A percentile compares a stretch with the other conserved stretches of the same genome.
These are phyloP conservation scores for Ilyonectria robusta DNA, from an alignment of 2,329 filamentous ascomycete genomes.

Conservation along the genomic window DNA sequence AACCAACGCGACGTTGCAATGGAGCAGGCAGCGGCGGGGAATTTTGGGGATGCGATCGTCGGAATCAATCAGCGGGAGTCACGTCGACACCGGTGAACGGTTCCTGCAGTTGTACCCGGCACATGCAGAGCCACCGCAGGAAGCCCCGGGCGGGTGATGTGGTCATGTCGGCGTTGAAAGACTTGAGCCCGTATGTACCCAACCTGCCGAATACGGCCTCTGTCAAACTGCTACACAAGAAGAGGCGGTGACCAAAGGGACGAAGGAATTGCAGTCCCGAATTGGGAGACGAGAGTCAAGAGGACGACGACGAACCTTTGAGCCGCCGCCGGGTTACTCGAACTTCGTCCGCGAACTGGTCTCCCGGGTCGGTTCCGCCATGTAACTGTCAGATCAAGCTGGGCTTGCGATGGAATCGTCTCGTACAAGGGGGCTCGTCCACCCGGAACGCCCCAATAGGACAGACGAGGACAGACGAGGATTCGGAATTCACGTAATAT, in stretches of 20 bases:
- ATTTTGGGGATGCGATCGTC: conserved; percentile 3
- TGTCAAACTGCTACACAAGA: conserved; percentile 42
- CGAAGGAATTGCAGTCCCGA: conserved; percentile 1
- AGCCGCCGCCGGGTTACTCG: conserved; percentile 4
- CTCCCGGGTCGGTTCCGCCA: conserved; percentile 22
- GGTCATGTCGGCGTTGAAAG: conserved; percentile 4
- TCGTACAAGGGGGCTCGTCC: conserved; percentile 5
- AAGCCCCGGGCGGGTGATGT: background rate
- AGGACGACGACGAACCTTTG: background rate
- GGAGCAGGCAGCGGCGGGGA: background rate
- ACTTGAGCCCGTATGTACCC: conserved; percentile 19
- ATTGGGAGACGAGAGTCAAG: background rate
- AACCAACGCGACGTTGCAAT: background rate
- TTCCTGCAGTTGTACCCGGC: conserved; percentile 27
- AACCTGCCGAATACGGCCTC: conserved; percentile 28
- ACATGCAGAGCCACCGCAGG: conserved; percentile 17
- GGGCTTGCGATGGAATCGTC: conserved; percentile 26
- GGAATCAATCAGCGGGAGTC: background rate
- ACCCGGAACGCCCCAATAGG: background rate
- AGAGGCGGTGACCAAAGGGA: conserved; percentile 10
- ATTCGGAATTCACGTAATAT: conserved; percentile 23
- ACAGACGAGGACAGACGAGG: conserved; percentile 19
- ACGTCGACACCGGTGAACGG: conserved; percentile 1
- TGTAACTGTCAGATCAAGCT: conserved; percentile 32
- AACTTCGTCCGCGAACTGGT: conserved; percentile 12